Percentiles rank a stretch among this genome's conserved stretches.
Evolutionary conservation across 805 yeast species (phyloP).

Genomic region (Wickerhamomyces chaumierensis): DNA sequence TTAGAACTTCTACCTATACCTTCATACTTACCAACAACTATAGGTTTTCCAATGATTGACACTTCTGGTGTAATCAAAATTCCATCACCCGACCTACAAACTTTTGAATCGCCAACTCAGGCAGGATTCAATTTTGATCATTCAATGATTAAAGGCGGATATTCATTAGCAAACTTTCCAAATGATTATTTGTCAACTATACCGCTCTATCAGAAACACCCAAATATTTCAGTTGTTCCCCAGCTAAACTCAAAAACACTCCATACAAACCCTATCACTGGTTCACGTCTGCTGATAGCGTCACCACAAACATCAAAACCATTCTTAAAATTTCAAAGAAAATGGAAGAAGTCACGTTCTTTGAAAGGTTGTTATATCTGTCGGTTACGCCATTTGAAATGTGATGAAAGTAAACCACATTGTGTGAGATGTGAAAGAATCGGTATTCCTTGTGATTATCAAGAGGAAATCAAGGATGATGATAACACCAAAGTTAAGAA

Average conservation of each 20-base stretch:
- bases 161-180: too few species aligned
- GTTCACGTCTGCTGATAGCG: too few species aligned
- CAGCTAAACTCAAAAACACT: too few species aligned
- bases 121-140: too few species aligned
- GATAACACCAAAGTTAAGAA: background rate
- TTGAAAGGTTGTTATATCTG: conserved; percentile 40
- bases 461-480: background rate
- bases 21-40: too few species aligned
- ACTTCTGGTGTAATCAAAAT: background rate
- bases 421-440: conserved; percentile 37
- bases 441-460: conserved; percentile 6
- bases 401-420: conserved; percentile 48
- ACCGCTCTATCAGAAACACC: too few species aligned
- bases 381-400: conserved; percentile 49
- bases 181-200: too few species aligned
- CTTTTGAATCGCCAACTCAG: background rate
- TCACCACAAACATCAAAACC: too few species aligned
- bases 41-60: background rate
- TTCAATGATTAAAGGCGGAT: too few species aligned
- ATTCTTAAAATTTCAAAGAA: background rate
- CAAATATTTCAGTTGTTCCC: too few species aligned
- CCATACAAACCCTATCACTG: too few species aligned
- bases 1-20: too few species aligned
- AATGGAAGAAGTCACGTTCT: background rate
- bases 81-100: background rate